A percentile compares a stretch with the other conserved stretches of the same genome.
phyloP scores from a whole-genome alignment of 2,329 filamentous ascomycete species.

The Fusarium protoensiforme region DNA sequence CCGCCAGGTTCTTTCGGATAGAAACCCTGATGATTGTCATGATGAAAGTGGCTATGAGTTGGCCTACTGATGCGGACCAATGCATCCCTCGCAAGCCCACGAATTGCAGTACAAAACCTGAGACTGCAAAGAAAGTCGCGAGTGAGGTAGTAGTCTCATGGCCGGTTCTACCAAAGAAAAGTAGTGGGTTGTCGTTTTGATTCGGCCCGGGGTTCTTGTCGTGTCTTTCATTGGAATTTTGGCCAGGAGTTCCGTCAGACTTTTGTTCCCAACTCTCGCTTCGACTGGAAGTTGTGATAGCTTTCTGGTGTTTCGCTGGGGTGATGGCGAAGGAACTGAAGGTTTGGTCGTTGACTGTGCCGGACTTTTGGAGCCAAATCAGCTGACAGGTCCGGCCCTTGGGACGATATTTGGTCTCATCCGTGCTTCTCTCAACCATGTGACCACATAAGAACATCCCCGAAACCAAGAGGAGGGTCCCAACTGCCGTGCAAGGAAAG shows the following conservation, averaged over 20 bases:
- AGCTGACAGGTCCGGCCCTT: background rate
- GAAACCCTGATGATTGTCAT: background rate
- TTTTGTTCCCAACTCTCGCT: background rate
- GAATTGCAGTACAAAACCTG: background rate
- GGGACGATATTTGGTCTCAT: background rate
- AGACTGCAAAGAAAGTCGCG: background rate
- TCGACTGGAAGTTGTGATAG: background rate
- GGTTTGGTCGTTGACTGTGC: background rate
- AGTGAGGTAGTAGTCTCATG: background rate
- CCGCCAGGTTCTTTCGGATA: background rate
- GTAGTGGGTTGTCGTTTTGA: background rate
- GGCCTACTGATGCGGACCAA: background rate
- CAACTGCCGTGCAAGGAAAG: background rate
- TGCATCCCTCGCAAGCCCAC: background rate
- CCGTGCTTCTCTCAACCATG: background rate
- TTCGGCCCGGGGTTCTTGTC: background rate
- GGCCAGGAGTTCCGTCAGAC: background rate
- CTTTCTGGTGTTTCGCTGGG: fast-evolving
- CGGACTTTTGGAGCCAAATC: background rate
- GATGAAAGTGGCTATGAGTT: background rate
- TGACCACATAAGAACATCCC: background rate
- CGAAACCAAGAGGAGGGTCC: background rate
- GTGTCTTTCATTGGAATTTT: no score
- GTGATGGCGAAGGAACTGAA: background rate
- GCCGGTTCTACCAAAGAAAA: background rate